phyloP scores from a whole-genome alignment of 495 filamentous ascomycete genomes.

The Talaromyces trachyspermus region DNA sequence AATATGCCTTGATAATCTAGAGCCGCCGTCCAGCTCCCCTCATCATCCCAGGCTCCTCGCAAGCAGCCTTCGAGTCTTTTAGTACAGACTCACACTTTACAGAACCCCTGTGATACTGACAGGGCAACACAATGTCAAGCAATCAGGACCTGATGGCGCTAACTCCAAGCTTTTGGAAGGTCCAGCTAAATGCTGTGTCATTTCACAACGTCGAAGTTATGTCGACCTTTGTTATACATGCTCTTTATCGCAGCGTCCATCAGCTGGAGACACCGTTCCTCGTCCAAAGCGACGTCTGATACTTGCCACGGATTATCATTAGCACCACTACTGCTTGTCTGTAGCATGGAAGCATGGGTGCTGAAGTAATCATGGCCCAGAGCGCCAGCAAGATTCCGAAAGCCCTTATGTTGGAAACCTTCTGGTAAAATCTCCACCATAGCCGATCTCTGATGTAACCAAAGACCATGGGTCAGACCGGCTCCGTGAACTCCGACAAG shows the following conservation, averaged over 20 bases:
- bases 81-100: too few species aligned
- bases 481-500: constrained; percentile 35
- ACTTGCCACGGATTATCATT: constrained; percentile 12
- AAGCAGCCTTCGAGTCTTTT: too few species aligned
- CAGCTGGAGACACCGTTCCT: constrained; percentile 14
- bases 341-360: constrained; percentile 11
- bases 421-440: constrained; percentile 33
- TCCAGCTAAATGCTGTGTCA: too few species aligned
- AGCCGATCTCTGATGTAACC: constrained; percentile 21
- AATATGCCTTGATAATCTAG: too few species aligned
- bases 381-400: constrained; percentile 26
- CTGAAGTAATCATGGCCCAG: constrained; percentile 25
- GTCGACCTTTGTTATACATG: constrained; percentile 17
- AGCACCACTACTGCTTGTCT: background rate
- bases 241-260: constrained; percentile 14
- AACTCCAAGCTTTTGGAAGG: too few species aligned
- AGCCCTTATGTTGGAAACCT: constrained; percentile 25
- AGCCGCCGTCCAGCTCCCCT: too few species aligned
- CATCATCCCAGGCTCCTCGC: too few species aligned
- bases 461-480: constrained; percentile 31
- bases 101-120: too few species aligned
- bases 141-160: too few species aligned
- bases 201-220: constrained; percentile 2
- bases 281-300: constrained; percentile 14
- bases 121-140: too few species aligned